Evolutionary conservation across 441 rosid species (phyloP).

Genomic region (Eruca vesicaria): DNA sequence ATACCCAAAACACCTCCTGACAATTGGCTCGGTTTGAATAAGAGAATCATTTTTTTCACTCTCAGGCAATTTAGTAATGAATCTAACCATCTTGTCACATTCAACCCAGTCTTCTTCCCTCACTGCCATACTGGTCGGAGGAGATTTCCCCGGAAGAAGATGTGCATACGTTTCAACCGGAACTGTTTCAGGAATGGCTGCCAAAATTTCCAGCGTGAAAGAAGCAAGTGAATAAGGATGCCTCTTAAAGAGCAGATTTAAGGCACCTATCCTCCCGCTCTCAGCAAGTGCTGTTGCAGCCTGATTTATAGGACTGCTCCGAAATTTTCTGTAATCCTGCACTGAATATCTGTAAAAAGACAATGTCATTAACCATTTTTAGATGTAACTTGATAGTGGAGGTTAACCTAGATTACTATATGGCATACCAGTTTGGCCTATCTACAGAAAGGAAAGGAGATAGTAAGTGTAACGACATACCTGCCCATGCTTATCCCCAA

Average conservation of each 20-base stretch:
- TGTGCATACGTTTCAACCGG: constrained; percentile 83
- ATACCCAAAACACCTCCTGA: constrained; percentile 55
- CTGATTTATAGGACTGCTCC: constrained; percentile 62
- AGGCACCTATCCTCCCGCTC: constrained; percentile 94
- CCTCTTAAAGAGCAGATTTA: constrained; percentile 91
- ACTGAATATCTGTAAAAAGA: constrained; percentile 75
- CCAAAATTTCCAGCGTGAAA: constrained; percentile 64
- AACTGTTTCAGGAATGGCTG: constrained; percentile 93
- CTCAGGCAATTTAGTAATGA: constrained; percentile 57
- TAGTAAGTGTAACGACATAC: constrained; percentile 40
- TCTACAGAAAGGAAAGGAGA: constrained; percentile 16
- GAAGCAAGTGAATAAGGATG: constrained; percentile 87
- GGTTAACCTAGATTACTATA: constrained; percentile 14
- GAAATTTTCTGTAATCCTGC: constrained; percentile 89
- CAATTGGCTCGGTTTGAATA: constrained; percentile 79
- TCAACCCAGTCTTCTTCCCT: constrained; percentile 99
- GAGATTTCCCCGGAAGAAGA: constrained; percentile 91
- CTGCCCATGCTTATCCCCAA: constrained; percentile 99
- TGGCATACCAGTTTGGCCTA: constrained; percentile 5
- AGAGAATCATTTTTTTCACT: constrained; percentile 46
- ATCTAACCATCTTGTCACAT: constrained; percentile 74
- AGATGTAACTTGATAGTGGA: constrained; percentile 33
- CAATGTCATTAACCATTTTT: constrained; percentile 48
- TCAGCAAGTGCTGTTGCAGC: constrained; percentile 82
- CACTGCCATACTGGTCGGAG: constrained; percentile 63